These are phyloP conservation scores for Phytopythium mirpurense DNA, from an alignment of 352 stramenopile genomes.

Conservation along the genomic window DNA sequence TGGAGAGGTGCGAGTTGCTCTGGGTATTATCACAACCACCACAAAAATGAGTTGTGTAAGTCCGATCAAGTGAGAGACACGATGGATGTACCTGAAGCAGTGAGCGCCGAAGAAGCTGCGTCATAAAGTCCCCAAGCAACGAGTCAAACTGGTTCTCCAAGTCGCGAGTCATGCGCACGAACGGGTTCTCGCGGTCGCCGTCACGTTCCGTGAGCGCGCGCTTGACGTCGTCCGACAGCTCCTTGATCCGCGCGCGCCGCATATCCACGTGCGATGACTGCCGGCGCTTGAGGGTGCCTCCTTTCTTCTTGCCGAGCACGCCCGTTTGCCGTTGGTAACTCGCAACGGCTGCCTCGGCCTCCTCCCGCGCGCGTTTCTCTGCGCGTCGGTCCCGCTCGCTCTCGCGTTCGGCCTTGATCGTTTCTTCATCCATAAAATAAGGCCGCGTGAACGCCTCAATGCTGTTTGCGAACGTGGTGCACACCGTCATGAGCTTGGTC, in stretches of 20 bases:
- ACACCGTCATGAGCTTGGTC: constrained; percentile 96
- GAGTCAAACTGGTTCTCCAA: constrained; percentile 86
- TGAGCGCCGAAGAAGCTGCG: constrained; percentile 78
- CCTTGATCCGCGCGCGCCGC: constrained; percentile 73
- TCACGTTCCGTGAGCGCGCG: constrained; percentile 62
- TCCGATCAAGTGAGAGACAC: background rate
- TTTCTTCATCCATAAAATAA: constrained; percentile 83
- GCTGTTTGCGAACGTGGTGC: constrained; percentile 92
- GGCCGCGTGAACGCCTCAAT: constrained; percentile 89
- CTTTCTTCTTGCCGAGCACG: constrained; percentile 50
- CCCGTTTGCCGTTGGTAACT: constrained; percentile 50
- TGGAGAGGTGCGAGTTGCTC: constrained; percentile 68
- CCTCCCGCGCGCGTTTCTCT: constrained; percentile 72
- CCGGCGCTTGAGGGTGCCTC: constrained; percentile 39
- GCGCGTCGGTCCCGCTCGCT: constrained; percentile 69
- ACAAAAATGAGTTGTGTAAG: background rate
- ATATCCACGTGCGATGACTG: constrained; percentile 78
- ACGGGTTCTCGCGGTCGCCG: constrained; percentile 65
- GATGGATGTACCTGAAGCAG: constrained; percentile 57
- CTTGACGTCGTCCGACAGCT: constrained; percentile 74
- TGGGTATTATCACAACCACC: constrained; percentile 9
- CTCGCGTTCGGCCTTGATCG: constrained; percentile 78
- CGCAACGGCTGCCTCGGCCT: constrained; percentile 69
- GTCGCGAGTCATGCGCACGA: constrained; percentile 71
- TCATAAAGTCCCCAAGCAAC: constrained; percentile 86